A percentile compares a stretch with the other conserved stretches of the same genome.
These are phyloP conservation scores for Trichophyton equinum DNA, from an alignment of 2,329 filamentous ascomycete species.

Conservation along the genomic window DNA sequence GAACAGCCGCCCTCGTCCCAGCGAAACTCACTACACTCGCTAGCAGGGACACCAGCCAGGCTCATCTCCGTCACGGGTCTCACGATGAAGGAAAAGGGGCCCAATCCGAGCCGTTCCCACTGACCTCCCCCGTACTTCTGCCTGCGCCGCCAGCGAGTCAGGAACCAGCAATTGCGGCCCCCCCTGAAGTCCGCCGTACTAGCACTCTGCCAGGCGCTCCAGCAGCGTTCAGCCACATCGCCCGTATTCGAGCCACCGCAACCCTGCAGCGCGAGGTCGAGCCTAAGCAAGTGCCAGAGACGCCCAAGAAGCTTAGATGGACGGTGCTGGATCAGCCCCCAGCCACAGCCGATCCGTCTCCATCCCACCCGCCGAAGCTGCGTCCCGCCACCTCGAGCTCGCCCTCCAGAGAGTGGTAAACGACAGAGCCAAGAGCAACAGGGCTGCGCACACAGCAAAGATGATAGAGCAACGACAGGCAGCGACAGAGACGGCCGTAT, in stretches of 20 bases:
- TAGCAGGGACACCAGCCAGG: background rate
- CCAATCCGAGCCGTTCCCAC: background rate
- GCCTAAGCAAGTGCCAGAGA: background rate
- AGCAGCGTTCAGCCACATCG: background rate
- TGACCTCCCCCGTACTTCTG: background rate
- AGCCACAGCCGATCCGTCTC: background rate
- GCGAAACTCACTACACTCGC: no score
- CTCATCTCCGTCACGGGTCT: background rate
- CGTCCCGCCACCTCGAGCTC: background rate
- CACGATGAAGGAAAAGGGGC: background rate
- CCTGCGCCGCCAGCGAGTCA: background rate
- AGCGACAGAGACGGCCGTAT: slow-evolving; percentile 47
- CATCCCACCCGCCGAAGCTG: background rate
- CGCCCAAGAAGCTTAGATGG: background rate
- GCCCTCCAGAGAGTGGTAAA: background rate
- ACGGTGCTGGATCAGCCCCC: background rate
- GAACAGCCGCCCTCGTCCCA: background rate
- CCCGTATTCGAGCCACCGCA: background rate
- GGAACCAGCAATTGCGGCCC: background rate
- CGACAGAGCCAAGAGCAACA: background rate
- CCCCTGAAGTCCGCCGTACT: no score
- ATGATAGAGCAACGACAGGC: background rate
- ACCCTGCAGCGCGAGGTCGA: background rate
- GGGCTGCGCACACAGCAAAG: background rate
- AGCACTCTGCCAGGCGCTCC: background rate